Base-by-base conservation (phyloP, 2,329 filamentous ascomycete genomes). In the Aurifilum marmelostoma region DNA sequence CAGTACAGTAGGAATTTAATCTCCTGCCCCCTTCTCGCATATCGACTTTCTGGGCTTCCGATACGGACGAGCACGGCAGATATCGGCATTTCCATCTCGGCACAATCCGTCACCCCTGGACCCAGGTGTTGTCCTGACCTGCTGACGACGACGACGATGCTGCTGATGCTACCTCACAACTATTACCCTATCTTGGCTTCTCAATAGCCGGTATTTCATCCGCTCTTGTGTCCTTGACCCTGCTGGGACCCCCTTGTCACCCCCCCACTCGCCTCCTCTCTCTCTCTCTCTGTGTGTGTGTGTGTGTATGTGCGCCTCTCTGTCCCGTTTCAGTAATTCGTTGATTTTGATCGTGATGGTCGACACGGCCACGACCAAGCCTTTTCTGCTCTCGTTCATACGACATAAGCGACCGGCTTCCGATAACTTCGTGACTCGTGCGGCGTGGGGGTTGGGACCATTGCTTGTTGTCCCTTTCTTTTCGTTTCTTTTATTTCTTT, bases 71-170 rank as follows among this genome's bases (percentile, higher is more conserved):
- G 18, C 34, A 52, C 63, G 63, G 63, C 56, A 62, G 47, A 39
- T 50, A 66, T 58, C 63, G 63, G 67, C 63, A 68, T 32, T 41
- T 21, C 41, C 66, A 27, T 61, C 39, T 66, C 24, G 62, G 62
- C 62, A 16, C n/a, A 54, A 29, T 47, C 50, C 63, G 18, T 56
- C 2, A 11, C 63, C 43, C 34, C 34, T 34, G 34, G 34, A 37
- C 21, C 39, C 52, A 54, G 52, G 52, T 54, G 52, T 54, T 54
- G 52, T 54, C 24, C 18, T 47, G 43, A 21, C 43, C 43, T 29
- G 52, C 52, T 54, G 52, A 54, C 52, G 24, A 54, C 24, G 24
- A 29, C 52, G 24, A 29, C 50, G 50, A 29, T 27, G 50, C n/a
- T 24, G 50, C 34, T 54, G 52, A 54, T 54, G 52, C 52, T 54